These are phyloP conservation scores for Anthostomella pinea DNA, from an alignment of 2,329 filamentous ascomycete species.

Conservation along the genomic window DNA sequence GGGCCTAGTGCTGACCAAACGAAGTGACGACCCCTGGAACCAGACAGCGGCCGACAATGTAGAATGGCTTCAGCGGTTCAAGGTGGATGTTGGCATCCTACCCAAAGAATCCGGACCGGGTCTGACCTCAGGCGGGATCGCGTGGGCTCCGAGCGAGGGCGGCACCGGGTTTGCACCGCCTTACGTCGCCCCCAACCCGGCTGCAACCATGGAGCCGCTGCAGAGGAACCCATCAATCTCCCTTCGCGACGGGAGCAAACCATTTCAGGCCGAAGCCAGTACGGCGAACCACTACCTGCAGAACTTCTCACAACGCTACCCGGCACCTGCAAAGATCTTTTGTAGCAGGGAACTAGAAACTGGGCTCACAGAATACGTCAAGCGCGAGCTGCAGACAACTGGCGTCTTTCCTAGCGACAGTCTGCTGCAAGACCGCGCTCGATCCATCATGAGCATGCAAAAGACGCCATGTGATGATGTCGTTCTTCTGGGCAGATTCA, in stretches of 20 bases:
- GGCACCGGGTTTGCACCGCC: constrained; percentile 56
- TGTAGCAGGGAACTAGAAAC: constrained; percentile 57
- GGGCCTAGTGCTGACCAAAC: background rate
- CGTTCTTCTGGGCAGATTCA: constrained; percentile 53
- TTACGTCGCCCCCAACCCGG: constrained; percentile 44
- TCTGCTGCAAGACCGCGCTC: constrained; percentile 44
- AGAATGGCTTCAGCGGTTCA: constrained; percentile 63
- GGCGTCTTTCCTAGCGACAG: constrained; percentile 48
- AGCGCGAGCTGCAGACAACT: constrained; percentile 35
- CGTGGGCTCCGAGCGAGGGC: constrained; percentile 49
- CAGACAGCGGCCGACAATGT: constrained; percentile 61
- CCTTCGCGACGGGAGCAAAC: constrained; percentile 33
- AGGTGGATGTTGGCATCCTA: constrained; percentile 54
- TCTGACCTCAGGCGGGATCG: constrained; percentile 35
- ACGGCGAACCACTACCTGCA: constrained; percentile 49
- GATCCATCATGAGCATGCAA: constrained; percentile 44
- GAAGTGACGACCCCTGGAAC: constrained; percentile 62
- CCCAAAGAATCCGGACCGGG: constrained; percentile 49
- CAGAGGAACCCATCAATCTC: constrained; percentile 32
- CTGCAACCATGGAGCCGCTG: constrained; percentile 34
- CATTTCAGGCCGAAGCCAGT: constrained; percentile 18
- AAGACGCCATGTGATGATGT: constrained; percentile 54
- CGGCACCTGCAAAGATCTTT: constrained; percentile 51
- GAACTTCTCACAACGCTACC: constrained; percentile 41
- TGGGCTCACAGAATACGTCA: constrained; percentile 50